Conservation (phyloP, 176 grass and related monocot species). For the Aegilops tauschii region DNA sequence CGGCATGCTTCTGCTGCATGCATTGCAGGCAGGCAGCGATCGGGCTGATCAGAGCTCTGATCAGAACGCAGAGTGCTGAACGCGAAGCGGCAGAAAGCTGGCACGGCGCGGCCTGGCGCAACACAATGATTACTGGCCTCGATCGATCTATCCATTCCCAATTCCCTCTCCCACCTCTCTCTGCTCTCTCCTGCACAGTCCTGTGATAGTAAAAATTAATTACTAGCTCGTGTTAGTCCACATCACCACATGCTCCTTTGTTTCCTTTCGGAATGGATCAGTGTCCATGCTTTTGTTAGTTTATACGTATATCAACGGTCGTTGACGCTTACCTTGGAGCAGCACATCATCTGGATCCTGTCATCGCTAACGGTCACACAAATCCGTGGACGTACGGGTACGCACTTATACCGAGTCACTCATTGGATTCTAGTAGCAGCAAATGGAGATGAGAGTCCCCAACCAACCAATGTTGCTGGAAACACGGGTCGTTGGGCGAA, state of each 20-base stretch:
- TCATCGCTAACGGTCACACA: neutral
- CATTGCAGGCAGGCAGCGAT: neutral
- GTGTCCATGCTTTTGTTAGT: neutral
- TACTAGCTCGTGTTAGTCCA: no score
- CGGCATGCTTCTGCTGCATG: neutral
- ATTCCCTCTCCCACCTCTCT: neutral
- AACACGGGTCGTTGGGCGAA: conserved; percentile 28
- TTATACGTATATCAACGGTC: neutral
- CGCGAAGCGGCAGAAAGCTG: neutral
- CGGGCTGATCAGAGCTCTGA: neutral
- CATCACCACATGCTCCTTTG: no score
- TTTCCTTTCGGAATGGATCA: neutral
- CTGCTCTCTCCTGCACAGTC: no score
- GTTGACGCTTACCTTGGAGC: neutral
- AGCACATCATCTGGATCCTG: neutral
- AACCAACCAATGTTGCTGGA: neutral
- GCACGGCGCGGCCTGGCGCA: neutral
- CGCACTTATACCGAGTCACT: neutral
- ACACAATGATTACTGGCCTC: neutral
- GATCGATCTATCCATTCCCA: neutral
- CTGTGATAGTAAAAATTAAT: no score
- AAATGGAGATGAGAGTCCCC: neutral
- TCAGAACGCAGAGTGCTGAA: neutral
- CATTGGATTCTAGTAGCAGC: conserved; percentile 33
- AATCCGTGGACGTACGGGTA: neutral